Conservation (phyloP, 1,139 yeast genomes). For the Candida sanyaensis region DNA sequence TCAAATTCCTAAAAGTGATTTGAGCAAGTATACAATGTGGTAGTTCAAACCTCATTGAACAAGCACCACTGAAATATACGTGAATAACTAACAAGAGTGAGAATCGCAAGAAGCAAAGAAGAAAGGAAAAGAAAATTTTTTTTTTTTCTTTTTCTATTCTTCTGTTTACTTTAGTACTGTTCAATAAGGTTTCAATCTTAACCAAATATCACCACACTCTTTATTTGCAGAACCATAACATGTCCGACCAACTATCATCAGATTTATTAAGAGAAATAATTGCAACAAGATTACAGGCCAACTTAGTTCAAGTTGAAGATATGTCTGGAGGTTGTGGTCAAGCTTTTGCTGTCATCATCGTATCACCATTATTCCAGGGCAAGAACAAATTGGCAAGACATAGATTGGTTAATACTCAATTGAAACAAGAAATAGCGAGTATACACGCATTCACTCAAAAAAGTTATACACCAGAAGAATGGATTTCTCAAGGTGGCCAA, state of each 20-base stretch:
- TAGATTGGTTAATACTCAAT: conserved; percentile 75
- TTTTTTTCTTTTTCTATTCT: too few species aligned
- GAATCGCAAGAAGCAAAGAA: too few species aligned
- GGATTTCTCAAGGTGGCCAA: conserved; percentile 51
- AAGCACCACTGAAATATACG: too few species aligned
- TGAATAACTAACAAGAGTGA: too few species aligned
- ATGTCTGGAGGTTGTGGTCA: conserved; percentile 89
- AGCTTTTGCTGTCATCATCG: conserved; percentile 85
- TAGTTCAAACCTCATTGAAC: too few species aligned
- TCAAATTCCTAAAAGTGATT: too few species aligned
- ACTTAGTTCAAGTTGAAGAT: conserved; percentile 63
- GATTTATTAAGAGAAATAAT: conserved; percentile 50
- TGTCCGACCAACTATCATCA: conserved; percentile 41
- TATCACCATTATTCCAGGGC: conserved; percentile 67
- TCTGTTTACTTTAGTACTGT: too few species aligned
- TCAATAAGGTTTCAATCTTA: too few species aligned
- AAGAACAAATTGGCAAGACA: conserved; percentile 87
- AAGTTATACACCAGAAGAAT: conserved; percentile 73
- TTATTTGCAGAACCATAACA: background rate
- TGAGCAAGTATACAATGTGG: too few species aligned
- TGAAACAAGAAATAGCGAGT: conserved; percentile 77
- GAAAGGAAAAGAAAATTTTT: too few species aligned
- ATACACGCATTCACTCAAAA: conserved; percentile 97
- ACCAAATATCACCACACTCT: too few species aligned
- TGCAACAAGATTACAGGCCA: conserved; percentile 51